Conservation (phyloP, 2,329 filamentous ascomycete species). For the Fusarium torulosum region DNA sequence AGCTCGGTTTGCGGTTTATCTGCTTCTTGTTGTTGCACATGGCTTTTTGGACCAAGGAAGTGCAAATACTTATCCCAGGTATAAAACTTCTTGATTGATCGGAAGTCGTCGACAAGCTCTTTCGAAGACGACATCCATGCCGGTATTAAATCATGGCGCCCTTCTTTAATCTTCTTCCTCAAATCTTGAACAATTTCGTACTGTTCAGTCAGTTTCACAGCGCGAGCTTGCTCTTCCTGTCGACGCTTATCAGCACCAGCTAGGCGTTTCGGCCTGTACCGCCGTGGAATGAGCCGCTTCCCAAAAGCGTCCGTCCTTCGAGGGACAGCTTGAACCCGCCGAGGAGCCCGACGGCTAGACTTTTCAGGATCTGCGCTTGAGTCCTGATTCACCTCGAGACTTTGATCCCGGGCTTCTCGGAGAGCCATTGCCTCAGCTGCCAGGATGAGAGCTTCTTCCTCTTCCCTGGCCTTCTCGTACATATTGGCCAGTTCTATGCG, state of each 20-base stretch:
- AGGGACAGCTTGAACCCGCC: conserved; percentile 25
- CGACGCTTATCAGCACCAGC: conserved; percentile 59
- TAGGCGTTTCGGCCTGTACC: conserved; percentile 62
- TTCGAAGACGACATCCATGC: conserved; percentile 71
- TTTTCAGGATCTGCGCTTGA: conserved; percentile 3
- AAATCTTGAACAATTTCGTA: conserved; percentile 61
- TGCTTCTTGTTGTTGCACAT: conserved; percentile 36
- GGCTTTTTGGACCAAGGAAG: conserved; percentile 61
- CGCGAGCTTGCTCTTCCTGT: conserved; percentile 60
- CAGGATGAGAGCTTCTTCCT: conserved; percentile 81
- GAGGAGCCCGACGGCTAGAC: conserved; percentile 24
- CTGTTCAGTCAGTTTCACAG: conserved; percentile 55
- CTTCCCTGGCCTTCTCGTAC: conserved; percentile 80
- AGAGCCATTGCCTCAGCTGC: conserved; percentile 80
- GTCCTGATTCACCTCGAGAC: conserved; percentile 14
- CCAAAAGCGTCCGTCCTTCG: conserved; percentile 24
- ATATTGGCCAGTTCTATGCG: conserved; percentile 85
- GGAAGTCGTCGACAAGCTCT: conserved; percentile 72
- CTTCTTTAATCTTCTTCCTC: conserved; percentile 57
- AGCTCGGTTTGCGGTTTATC: conserved; percentile 59
- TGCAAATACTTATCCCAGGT: conserved; percentile 74
- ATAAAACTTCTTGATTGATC: conserved; percentile 73
- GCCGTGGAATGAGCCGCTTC: conserved; percentile 51
- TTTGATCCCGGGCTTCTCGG: conserved; percentile 60
- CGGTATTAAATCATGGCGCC: conserved; percentile 59